Conservation (phyloP, 2,329 filamentous ascomycete genomes). For the Colletotrichum somersetense region DNA sequence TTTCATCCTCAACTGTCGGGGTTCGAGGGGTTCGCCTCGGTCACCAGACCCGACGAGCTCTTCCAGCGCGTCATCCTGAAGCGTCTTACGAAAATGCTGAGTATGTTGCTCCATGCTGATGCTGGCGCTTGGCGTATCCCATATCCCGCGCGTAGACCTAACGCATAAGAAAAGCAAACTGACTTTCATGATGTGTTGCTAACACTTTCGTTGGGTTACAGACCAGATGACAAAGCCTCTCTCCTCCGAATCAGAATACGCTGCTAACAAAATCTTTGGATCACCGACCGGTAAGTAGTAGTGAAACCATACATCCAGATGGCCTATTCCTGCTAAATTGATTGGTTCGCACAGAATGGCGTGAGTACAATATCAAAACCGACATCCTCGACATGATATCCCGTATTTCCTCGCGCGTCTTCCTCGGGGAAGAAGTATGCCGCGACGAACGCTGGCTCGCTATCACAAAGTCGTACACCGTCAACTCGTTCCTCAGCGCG, state of each 20-base stretch:
- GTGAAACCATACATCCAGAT: neutral
- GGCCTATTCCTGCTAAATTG: neutral
- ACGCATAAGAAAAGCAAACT: too few species aligned
- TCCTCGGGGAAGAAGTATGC: conserved; percentile 45
- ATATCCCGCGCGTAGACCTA: too few species aligned
- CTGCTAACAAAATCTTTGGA: too few species aligned
- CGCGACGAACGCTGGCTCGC: conserved; percentile 62
- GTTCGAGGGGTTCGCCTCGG: conserved; percentile 36
- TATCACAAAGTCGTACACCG: conserved; percentile 51
- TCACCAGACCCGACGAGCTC: conserved; percentile 22
- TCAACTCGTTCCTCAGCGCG: conserved; percentile 30
- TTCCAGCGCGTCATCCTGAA: conserved; percentile 41
- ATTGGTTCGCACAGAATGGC: conserved; percentile 26
- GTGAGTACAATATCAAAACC: conserved; percentile 20
- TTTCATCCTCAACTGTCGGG: conserved; percentile 42
- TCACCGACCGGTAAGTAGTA: too few species aligned
- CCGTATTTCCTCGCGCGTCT: conserved; percentile 59
- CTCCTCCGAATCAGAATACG: too few species aligned
- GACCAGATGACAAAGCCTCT: too few species aligned
- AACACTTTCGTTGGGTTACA: too few species aligned
- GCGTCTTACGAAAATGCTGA: conserved; percentile 42
- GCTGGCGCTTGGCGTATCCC: too few species aligned
- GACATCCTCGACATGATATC: conserved; percentile 54
- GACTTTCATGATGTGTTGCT: too few species aligned
- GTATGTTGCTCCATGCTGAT: conserved; percentile 15